Evolutionary conservation across 495 filamentous ascomycete genomes (phyloP).

Genomic region (Thermochaetoides thermophila): DNA sequence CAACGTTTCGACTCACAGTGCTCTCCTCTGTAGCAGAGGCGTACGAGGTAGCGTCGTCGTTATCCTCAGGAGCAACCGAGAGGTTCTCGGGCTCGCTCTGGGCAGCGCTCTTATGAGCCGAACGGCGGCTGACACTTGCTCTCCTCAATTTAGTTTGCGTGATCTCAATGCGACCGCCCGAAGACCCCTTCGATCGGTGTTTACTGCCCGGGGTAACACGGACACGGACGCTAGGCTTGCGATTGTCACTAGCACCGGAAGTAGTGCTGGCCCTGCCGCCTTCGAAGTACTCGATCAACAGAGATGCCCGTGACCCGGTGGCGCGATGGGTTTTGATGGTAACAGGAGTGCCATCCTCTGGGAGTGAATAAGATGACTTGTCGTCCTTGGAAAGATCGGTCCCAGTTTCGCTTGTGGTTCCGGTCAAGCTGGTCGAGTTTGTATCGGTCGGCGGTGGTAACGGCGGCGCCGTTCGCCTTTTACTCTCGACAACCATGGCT

Average conservation of each 20-base stretch:
- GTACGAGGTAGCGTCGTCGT: constrained; percentile 45
- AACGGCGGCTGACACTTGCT: constrained; percentile 40
- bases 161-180: constrained; percentile 52
- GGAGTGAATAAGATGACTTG: constrained; percentile 64
- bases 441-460: constrained; percentile 70
- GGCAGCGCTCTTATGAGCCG: constrained; percentile 42
- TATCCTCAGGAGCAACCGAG: constrained; percentile 32
- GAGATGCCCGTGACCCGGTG: constrained; percentile 69
- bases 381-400: constrained; percentile 67
- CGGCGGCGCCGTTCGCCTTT: constrained; percentile 41
- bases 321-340: constrained; percentile 65
- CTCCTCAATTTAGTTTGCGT: constrained; percentile 53
- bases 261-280: constrained; percentile 48
- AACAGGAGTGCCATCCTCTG: constrained; percentile 87
- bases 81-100: constrained; percentile 23
- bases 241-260: constrained; percentile 33
- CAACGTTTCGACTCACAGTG: constrained; percentile 54
- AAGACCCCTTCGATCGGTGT: constrained; percentile 39
- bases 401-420: constrained; percentile 37
- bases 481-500: constrained; percentile 55
- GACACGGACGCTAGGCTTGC: constrained; percentile 85
- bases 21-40: constrained; percentile 66
- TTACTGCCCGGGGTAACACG: constrained; percentile 69
- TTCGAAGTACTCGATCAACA: constrained; percentile 97
- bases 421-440: constrained; percentile 42